Conservation (phyloP, 2,329 filamentous ascomycete species). For the Pezizomycotina sp. region DNA sequence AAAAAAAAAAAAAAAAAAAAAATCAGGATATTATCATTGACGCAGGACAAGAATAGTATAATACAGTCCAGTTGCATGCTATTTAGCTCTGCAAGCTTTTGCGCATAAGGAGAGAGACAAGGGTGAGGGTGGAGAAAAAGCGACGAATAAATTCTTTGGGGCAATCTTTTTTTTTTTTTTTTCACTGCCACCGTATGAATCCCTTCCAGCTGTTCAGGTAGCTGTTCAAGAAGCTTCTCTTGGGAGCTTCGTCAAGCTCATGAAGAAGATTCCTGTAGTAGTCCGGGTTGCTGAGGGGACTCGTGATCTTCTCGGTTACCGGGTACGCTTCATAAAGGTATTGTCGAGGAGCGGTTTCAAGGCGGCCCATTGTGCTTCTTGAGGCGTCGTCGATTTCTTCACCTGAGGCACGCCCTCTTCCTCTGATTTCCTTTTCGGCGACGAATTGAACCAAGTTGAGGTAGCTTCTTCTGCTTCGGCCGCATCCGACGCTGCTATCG, state of each 20-base stretch:
- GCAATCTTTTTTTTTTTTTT: no score
- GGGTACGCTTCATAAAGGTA: slow-evolving; percentile 29
- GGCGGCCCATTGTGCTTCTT: slow-evolving; percentile 1
- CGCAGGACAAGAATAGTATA: no score
- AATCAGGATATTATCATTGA: no score
- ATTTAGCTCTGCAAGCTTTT: no score
- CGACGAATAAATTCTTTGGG: no score
- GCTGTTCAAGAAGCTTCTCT: slow-evolving; percentile 38
- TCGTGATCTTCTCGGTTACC: slow-evolving; percentile 37
- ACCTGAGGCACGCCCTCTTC: slow-evolving; percentile 9
- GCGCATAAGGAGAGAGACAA: no score
- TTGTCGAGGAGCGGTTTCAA: slow-evolving; percentile 26
- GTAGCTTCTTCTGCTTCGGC: slow-evolving; percentile 8
- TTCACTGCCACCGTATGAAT: slow-evolving; percentile 37
- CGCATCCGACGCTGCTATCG: slow-evolving; percentile 7
- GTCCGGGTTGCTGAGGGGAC: slow-evolving; percentile 45
- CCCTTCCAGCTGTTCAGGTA: slow-evolving; percentile 41
- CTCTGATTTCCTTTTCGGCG: slow-evolving; percentile 23
- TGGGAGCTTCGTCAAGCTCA: slow-evolving; percentile 48
- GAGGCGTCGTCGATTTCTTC: slow-evolving; percentile 20
- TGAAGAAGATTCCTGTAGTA: slow-evolving; percentile 46
- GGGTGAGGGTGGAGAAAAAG: no score
- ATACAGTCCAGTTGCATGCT: no score
- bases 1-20: no score
- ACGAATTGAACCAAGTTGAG: neutral